These are phyloP conservation scores for Tuber microsphaerosporum DNA, from an alignment of 495 filamentous ascomycete genomes.

Conservation along the genomic window DNA sequence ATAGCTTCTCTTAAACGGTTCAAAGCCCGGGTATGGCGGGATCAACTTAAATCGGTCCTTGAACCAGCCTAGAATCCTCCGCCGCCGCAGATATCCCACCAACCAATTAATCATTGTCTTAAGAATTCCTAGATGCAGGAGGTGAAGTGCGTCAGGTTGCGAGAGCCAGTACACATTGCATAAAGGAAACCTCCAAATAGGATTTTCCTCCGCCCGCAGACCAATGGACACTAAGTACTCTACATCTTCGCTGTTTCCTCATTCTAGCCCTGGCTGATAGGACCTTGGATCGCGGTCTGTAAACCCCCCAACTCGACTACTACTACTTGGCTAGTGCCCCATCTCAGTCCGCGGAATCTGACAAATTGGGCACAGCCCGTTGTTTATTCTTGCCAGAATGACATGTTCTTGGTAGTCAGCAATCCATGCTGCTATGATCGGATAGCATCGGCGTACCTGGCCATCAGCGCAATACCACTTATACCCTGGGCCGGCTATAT, in stretches of 20 bases:
- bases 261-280: background rate
- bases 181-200: no score
- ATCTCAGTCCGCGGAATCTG: background rate
- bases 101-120: no score
- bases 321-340: background rate
- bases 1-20: no score
- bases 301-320: background rate
- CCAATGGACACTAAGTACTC: background rate
- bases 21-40: no score
- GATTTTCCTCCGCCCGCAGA: background rate
- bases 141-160: no score
- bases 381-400: background rate
- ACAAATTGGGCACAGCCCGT: background rate
- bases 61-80: no score
- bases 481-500: background rate
- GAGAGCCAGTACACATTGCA: no score
- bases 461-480: background rate
- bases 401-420: conserved; percentile 8
- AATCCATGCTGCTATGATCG: conserved; percentile 3
- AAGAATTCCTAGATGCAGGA: no score
- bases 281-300: background rate
- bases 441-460: no score
- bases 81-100: no score
- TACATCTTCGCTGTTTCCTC: background rate
- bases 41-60: no score